These are phyloP conservation scores for Ustilago xerochloae DNA, from an alignment of 1,284 basidiomycete species.

Conservation along the genomic window DNA sequence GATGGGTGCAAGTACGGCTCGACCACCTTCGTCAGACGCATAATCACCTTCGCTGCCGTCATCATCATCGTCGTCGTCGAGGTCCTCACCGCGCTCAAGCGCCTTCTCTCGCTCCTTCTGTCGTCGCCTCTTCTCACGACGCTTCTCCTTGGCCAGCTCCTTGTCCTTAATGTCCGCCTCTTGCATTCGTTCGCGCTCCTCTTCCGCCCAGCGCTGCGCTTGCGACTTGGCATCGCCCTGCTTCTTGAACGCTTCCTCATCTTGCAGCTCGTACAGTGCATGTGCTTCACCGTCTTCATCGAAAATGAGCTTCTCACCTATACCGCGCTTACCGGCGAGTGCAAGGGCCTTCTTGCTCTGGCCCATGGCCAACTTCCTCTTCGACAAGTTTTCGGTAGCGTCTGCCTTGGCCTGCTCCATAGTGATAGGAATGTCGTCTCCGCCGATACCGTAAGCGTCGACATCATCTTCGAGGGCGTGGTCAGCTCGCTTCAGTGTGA, in stretches of 20 bases:
- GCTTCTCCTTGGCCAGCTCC: slow-evolving; percentile 61
- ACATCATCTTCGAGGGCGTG: slow-evolving; percentile 75
- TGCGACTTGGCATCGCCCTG: slow-evolving; percentile 79
- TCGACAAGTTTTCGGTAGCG: slow-evolving; percentile 71
- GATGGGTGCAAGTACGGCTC: slow-evolving; percentile 40
- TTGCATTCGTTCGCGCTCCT: slow-evolving; percentile 85
- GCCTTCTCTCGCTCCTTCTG: slow-evolving; percentile 85
- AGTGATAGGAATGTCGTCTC: slow-evolving; percentile 19
- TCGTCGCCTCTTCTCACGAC: slow-evolving; percentile 74
- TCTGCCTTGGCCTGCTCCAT: slow-evolving; percentile 67
- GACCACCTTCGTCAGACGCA: slow-evolving; percentile 49
- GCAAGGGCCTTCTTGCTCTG: slow-evolving; percentile 82
- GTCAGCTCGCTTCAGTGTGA: slow-evolving; percentile 89
- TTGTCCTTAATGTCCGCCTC: slow-evolving; percentile 74
- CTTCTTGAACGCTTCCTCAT: slow-evolving; percentile 78
- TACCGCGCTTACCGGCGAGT: slow-evolving; percentile 84
- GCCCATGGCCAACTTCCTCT: slow-evolving; percentile 78
- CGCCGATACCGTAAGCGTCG: slow-evolving; percentile 39
- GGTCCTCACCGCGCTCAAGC: slow-evolving; percentile 68
- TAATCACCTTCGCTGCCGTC: slow-evolving; percentile 45
- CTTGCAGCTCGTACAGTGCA: slow-evolving; percentile 76
- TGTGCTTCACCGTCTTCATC: slow-evolving; percentile 73
- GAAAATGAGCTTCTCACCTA: slow-evolving; percentile 82
- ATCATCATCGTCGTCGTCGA: slow-evolving; percentile 61
- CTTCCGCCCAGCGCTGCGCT: slow-evolving; percentile 77